Evolutionary conservation across 306 rosid species (phyloP), one percentile per base, ranked within the genome.

Genomic region (Prunus mume): DNA sequence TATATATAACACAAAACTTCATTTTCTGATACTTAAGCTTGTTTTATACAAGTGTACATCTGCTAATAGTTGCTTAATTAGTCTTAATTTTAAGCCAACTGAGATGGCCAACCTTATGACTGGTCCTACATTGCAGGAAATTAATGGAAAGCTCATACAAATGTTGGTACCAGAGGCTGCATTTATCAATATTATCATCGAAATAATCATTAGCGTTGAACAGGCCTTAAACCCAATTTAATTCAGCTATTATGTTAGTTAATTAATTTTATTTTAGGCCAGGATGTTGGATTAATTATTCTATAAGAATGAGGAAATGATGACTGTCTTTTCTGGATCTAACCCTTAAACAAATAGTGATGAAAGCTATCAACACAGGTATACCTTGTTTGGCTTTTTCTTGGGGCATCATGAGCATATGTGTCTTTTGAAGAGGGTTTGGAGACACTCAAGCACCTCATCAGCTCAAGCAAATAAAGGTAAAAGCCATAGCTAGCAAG

Each of bases 351-450:
- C 78, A 84, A 87, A 75, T 76, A 60, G 78, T 65, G 64, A 86
- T 80, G 70, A 69, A 62, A 38, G 76, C 72, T 77, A 69, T 67
- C 43, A 79, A 25, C 74, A 84, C 75, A 83, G 76, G 82, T 75
- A 57, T 78, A 81, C 19, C 72, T 81, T 90, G 69, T 86, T 74
- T 83, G 78, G 50, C 79, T 79, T 83, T 19, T 81, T 79, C 78
- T 80, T 49, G 75, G 64, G 83, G 85, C 76, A 74, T 27, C 81
- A 25, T 45, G 25, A 72, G 38, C 49, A 55, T 57, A 56, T 32
- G 80, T 77, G 91, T 54, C 96, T 87, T 87, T 87, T 87, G 92
- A 84, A 83, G 75, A 70, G 75, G 78, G 65, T 78, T 63, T 83
- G 73, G 84, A 86, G 93, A 71, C 96, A 88, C 77, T 71, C 52